Conservation (phyloP, 2,329 filamentous ascomycete genomes). For the Stagonosporopsis tanaceti region DNA sequence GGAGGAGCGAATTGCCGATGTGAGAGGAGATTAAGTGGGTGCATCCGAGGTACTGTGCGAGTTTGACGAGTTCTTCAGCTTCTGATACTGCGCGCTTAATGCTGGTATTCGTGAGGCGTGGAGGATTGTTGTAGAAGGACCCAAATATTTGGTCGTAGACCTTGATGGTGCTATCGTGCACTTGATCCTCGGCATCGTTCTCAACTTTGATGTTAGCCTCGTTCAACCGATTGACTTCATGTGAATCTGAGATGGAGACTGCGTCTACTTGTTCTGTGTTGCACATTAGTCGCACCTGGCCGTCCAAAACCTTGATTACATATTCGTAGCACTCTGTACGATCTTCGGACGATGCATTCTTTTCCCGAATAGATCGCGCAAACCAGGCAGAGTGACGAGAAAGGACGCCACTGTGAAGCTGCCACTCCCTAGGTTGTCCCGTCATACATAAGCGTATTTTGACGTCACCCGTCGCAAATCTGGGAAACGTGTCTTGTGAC, state of each 20-base stretch:
- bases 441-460: conserved; percentile 2
- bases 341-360: neutral
- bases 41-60: conserved; percentile 38
- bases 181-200: neutral
- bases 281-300: neutral
- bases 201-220: neutral
- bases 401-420: conserved; percentile 25
- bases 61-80: conserved; percentile 26
- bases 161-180: neutral
- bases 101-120: conserved; percentile 6
- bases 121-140: conserved; percentile 33
- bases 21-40: conserved; percentile 30
- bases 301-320: conserved; percentile 11
- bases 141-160: conserved; percentile 34
- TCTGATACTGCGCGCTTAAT: conserved; percentile 30
- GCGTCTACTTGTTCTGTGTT: neutral
- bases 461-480: conserved; percentile 12
- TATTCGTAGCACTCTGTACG: conserved; percentile 3
- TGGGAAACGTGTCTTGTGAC: conserved; percentile 11
- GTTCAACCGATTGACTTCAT: neutral
- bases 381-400: conserved; percentile 28
- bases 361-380: neutral
- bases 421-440: conserved; percentile 12
- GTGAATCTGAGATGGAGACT: neutral
- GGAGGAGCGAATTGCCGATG: conserved; percentile 30